phyloP scores from a whole-genome alignment of 768 basidiomycete species.

The Trametopsis cervina region DNA sequence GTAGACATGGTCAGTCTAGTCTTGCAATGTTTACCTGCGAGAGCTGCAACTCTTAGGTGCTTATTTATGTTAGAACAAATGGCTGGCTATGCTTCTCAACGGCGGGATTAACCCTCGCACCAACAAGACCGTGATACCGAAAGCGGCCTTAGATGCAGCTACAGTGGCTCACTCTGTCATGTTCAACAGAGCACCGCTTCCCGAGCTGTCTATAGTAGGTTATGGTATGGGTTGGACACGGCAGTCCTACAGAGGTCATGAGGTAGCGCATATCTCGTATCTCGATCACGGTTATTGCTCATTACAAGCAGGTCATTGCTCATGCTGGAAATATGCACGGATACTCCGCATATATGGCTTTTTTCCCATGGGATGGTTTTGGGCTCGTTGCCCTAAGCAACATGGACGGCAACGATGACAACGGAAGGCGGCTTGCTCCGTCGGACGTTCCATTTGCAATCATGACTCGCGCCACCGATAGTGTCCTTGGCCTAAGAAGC shows the following conservation, averaged over 20 bases:
- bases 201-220: constrained; percentile 23
- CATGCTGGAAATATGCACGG: constrained; percentile 32
- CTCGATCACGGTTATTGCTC: neutral
- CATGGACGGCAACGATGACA: constrained; percentile 10
- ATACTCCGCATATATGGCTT: constrained; percentile 22
- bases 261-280: constrained; percentile 22
- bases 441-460: too few species aligned
- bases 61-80: too few species aligned
- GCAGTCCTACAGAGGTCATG: constrained; percentile 32
- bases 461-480: too few species aligned
- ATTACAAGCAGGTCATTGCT: too few species aligned
- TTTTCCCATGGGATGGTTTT: constrained; percentile 30
- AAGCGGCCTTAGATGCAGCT: constrained; percentile 21
- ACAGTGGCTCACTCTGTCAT: constrained; percentile 27
- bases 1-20: neutral
- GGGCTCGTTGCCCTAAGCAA: constrained; percentile 26
- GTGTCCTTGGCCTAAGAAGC: neutral
- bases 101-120: constrained; percentile 25
- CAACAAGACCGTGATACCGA: constrained; percentile 28
- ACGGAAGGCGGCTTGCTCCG: neutral
- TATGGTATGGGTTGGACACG: constrained; percentile 41
- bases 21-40: neutral
- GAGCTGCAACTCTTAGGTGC: too few species aligned
- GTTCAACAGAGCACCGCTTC: constrained; percentile 5
- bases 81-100: constrained; percentile 31